phyloP scores from a whole-genome alignment of 768 basidiomycete species.

The Tylopilus plumbeoviolaceoides region DNA sequence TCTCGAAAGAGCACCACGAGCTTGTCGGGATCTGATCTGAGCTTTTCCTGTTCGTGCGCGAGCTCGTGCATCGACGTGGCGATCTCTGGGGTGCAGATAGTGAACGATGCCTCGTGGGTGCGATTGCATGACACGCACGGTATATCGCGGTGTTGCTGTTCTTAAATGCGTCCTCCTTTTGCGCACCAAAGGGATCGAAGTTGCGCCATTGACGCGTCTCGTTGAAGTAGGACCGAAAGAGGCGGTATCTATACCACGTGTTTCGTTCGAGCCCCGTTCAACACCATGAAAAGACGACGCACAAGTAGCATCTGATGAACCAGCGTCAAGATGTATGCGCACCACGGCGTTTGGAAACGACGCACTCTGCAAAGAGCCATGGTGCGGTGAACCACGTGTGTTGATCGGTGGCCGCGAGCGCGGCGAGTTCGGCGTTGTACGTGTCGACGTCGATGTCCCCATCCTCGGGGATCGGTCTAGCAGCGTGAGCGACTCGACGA shows the following conservation, averaged over 20 bases:
- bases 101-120: not conserved
- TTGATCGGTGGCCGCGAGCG: constrained; percentile 41
- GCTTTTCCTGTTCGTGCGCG: constrained; percentile 40
- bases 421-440: constrained; percentile 75
- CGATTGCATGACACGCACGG: constrained; percentile 44
- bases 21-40: constrained; percentile 48
- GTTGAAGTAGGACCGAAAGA: constrained; percentile 69
- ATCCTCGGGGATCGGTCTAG: constrained; percentile 74
- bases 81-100: constrained; percentile 50
- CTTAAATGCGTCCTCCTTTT: constrained; percentile 80
- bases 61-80: constrained; percentile 70
- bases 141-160: constrained; percentile 74
- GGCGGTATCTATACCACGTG: constrained; percentile 61
- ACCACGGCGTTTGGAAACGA: no score
- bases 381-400: constrained; percentile 89
- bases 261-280: not conserved
- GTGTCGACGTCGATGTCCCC: constrained; percentile 61
- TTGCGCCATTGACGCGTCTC: constrained; percentile 63
- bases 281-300: no score
- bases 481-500: no score
- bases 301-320: no score
- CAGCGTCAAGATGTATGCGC: no score
- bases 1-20: constrained; percentile 68
- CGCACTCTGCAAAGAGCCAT: constrained; percentile 96
- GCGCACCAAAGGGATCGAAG: constrained; percentile 79